Percentiles rank a stretch among this genome's conserved stretches.
Evolutionary conservation across 495 filamentous ascomycete genomes (phyloP).

Genomic region (Trypethelium eluteriae): DNA sequence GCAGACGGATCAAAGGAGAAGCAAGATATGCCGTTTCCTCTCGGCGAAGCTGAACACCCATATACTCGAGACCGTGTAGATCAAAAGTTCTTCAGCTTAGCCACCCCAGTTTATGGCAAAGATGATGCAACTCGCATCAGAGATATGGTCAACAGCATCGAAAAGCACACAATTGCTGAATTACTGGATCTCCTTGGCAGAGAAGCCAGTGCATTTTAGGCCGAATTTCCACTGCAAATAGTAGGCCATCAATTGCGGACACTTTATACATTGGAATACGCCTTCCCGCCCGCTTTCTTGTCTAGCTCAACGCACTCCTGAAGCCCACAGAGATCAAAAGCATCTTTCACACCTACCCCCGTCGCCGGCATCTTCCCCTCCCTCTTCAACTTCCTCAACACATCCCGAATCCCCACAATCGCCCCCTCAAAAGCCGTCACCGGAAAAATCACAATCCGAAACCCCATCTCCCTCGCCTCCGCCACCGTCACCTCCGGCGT

Average conservation of each 20-base stretch:
- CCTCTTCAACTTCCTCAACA: constrained; percentile 20
- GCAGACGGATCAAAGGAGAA: constrained; percentile 18
- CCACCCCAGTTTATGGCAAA: constrained; percentile 21
- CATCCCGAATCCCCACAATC: constrained; percentile 19
- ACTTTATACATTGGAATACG: constrained; percentile 19
- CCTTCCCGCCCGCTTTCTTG: constrained; percentile 23
- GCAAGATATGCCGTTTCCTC: constrained; percentile 22
- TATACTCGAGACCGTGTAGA: constrained; percentile 24
- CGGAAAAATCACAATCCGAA: constrained; percentile 25
- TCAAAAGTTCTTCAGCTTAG: constrained; percentile 24
- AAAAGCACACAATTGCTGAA: constrained; percentile 14
- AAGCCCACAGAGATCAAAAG: constrained; percentile 24
- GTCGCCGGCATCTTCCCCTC: constrained; percentile 12
- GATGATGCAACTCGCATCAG: constrained; percentile 16
- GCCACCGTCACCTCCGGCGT: constrained; percentile 22
- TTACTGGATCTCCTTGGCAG: constrained; percentile 17
- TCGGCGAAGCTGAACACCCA: constrained; percentile 28
- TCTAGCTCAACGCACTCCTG: constrained; percentile 23
- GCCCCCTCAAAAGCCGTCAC: constrained; percentile 17
- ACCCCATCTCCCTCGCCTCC: constrained; percentile 26
- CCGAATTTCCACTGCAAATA: neutral
- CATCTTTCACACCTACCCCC: constrained; percentile 19
- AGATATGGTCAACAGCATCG: constrained; percentile 19
- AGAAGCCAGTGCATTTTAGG: neutral
- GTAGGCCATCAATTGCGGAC: no score